Evolutionary conservation across 1,139 yeast species (phyloP).

Genomic region (Arxiozyma bovina): DNA sequence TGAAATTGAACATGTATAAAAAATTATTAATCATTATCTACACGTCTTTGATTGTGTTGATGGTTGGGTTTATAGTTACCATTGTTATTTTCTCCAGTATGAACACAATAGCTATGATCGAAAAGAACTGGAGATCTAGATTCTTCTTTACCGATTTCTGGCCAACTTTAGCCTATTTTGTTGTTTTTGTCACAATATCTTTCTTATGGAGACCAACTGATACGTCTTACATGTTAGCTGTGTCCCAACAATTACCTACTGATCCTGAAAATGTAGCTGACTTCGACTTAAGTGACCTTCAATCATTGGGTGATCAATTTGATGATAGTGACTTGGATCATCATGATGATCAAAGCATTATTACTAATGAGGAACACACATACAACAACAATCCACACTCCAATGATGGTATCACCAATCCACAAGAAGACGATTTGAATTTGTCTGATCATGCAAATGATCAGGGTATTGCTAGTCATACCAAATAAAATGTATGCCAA

Average conservation of each 20-base stretch:
- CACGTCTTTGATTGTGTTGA: constrained; percentile 48
- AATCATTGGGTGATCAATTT: constrained; percentile 35
- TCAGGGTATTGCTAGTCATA: neutral
- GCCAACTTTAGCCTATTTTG: constrained; percentile 83
- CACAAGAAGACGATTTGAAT: constrained; percentile 10
- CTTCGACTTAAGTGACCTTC: constrained; percentile 67
- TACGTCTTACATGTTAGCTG: constrained; percentile 88
- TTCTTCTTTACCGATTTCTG: constrained; percentile 88
- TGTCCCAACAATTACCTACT: constrained; percentile 85
- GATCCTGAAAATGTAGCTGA: constrained; percentile 68
- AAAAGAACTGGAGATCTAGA: constrained; percentile 85
- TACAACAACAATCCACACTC: neutral
- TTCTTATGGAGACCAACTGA: constrained; percentile 97
- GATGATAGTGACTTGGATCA: constrained; percentile 20
- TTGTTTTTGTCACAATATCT: constrained; percentile 75
- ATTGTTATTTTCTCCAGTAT: constrained; percentile 66
- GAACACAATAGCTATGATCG: constrained; percentile 68
- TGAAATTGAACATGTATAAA: constrained; percentile 81
- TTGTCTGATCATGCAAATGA: constrained; percentile 19
- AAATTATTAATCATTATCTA: constrained; percentile 67
- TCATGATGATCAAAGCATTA: constrained; percentile 15
- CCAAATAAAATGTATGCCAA: neutral
- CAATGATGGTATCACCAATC: neutral
- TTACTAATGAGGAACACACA: constrained; percentile 13
- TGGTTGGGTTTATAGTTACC: constrained; percentile 61